phyloP scores from a whole-genome alignment of 345 rosid genomes.

The Diplotaxis tenuifolia region DNA sequence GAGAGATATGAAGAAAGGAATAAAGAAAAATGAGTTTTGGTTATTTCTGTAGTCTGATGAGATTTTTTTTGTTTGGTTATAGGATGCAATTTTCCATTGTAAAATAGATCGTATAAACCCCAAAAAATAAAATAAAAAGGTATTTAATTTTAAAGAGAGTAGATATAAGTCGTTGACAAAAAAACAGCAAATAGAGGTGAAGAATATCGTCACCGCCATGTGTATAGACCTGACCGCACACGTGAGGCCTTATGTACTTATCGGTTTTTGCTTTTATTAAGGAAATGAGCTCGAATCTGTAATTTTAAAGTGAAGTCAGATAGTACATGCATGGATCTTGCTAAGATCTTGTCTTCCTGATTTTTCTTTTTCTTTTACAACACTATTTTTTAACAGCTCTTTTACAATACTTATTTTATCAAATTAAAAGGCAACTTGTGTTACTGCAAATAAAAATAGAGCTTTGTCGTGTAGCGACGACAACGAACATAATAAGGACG shows the following conservation, averaged over 20 bases:
- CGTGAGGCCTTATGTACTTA: slow-evolving; percentile 31
- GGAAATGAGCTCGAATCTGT: slow-evolving; percentile 23
- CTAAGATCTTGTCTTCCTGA: slow-evolving; percentile 36
- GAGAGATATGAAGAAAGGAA: no score
- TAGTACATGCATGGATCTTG: slow-evolving; percentile 35
- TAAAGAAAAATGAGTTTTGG: no score
- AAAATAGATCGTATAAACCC: not conserved
- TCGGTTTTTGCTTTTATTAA: not conserved
- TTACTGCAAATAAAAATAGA: slow-evolving; percentile 14
- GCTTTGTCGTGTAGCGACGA: slow-evolving; percentile 29
- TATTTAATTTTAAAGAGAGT: not conserved
- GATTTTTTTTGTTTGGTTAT: no score
- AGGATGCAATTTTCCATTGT: no score
- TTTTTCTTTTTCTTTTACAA: no score
- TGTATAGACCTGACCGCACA: slow-evolving; percentile 34
- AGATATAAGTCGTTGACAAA: not conserved
- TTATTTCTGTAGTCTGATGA: no score
- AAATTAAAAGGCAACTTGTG: slow-evolving; percentile 22
- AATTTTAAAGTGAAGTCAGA: slow-evolving; percentile 19
- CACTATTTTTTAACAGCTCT: no score
- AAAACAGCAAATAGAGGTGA: not conserved
- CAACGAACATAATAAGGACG: slow-evolving; percentile 35
- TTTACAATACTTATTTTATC: not conserved
- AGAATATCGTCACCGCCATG: slow-evolving; percentile 31
- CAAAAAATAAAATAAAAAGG: no score